phyloP scores from a whole-genome alignment of 805 yeast genomes.

The Jamesozyma spencerorum region DNA sequence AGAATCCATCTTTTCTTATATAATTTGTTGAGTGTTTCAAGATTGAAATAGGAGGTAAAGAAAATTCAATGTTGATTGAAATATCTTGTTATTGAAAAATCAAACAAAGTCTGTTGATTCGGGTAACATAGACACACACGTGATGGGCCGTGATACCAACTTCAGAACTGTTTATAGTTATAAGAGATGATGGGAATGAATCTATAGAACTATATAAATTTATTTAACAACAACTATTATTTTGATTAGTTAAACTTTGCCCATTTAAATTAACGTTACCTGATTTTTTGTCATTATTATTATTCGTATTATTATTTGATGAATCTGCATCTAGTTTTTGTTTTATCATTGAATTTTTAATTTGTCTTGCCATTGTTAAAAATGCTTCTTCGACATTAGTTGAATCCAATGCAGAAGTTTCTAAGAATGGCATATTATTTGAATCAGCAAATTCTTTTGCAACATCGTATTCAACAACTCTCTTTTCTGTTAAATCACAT shows the following conservation, averaged over 20 bases:
- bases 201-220: background rate
- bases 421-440: constrained; percentile 81
- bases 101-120: too few relatives aligned
- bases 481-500: constrained; percentile 87
- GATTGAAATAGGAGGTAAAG: too few relatives aligned
- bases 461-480: constrained; percentile 89
- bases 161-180: background rate
- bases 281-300: constrained; percentile 35
- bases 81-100: too few relatives aligned
- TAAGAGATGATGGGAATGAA: background rate
- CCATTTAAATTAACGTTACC: constrained; percentile 67
- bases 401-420: constrained; percentile 89
- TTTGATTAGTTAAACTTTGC: constrained; percentile 41
- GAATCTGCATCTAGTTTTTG: constrained; percentile 32
- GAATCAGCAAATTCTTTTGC: constrained; percentile 98
- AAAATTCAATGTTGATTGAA: too few relatives aligned
- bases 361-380: constrained; percentile 96
- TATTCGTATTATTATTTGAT: background rate
- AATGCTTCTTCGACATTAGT: constrained; percentile 98
- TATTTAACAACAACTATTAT: constrained; percentile 42
- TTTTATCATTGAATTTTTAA: constrained; percentile 88
- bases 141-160: too few relatives aligned
- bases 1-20: constrained; percentile 2
- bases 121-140: too few relatives aligned
- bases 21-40: too few relatives aligned